phyloP scores from a whole-genome alignment of 371 early-diverging fungal species.

The Modicella reniformis region DNA sequence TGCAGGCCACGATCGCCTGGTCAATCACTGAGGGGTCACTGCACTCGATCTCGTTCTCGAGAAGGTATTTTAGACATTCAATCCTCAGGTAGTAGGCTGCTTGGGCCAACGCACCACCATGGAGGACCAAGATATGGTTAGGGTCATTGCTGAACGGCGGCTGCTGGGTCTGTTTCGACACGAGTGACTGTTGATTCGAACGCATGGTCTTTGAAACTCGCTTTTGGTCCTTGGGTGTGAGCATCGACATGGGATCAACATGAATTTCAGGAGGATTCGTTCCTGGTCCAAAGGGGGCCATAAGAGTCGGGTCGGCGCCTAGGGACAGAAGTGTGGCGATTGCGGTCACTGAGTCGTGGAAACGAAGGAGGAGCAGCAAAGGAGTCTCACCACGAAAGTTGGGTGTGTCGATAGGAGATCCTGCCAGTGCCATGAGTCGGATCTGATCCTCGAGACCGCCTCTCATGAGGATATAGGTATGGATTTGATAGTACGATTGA shows the following conservation, averaged over 20 bases:
- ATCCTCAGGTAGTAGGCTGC: slow-evolving; percentile 46
- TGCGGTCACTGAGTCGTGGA: slow-evolving; percentile 40
- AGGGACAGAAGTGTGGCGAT: slow-evolving; percentile 37
- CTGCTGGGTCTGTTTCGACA: not conserved
- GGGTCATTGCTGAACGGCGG: slow-evolving; percentile 22
- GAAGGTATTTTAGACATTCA: slow-evolving; percentile 34
- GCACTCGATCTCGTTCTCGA: slow-evolving; percentile 52
- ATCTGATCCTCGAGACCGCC: slow-evolving; percentile 54
- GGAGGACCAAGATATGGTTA: slow-evolving; percentile 46
- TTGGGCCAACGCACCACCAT: slow-evolving; percentile 40
- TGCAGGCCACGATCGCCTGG: slow-evolving; percentile 48
- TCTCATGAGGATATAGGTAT: slow-evolving; percentile 33
- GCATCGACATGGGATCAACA: slow-evolving; percentile 23
- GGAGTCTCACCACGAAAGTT: slow-evolving; percentile 50
- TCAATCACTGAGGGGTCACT: slow-evolving; percentile 40
- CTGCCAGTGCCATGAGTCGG: slow-evolving; percentile 36
- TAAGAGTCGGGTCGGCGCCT: slow-evolving; percentile 40
- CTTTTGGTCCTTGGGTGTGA: slow-evolving; percentile 20
- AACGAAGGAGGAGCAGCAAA: slow-evolving; percentile 39
- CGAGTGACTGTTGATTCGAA: not conserved
- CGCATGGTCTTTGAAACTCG: slow-evolving; percentile 19
- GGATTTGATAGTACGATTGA: slow-evolving; percentile 29
- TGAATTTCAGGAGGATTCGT: slow-evolving; percentile 40
- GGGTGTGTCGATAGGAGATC: slow-evolving; percentile 36
- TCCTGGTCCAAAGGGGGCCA: slow-evolving; percentile 54